Conservation (phyloP, 305 asterid genomes). For the Euphrasia arctica region DNA sequence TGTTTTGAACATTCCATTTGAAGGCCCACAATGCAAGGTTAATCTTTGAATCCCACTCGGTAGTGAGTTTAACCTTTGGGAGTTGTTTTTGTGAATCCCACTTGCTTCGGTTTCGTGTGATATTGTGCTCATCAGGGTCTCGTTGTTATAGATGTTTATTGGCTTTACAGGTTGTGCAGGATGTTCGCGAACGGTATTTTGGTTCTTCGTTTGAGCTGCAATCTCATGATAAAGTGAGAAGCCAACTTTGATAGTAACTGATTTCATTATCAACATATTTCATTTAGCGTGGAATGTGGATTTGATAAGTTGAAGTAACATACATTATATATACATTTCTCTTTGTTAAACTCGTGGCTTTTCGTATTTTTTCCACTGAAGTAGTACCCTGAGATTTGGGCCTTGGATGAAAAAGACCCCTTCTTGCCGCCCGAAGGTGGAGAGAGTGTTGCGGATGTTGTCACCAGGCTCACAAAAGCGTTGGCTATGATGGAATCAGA, state of each 20-base stretch:
- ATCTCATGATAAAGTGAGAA: conserved; percentile 82
- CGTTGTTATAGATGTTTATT: conserved; percentile 11
- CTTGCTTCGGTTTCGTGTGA: conserved; percentile 1
- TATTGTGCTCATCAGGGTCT: conserved; percentile 14
- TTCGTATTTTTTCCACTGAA: conserved; percentile 24
- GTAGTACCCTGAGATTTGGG: conserved; percentile 82
- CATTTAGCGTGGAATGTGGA: neutral
- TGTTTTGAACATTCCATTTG: conserved; percentile 61
- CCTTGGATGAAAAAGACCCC: conserved; percentile 87
- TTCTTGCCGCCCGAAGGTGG: conserved; percentile 88
- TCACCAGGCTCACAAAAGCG: conserved; percentile 69
- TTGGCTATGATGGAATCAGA: conserved; percentile 58
- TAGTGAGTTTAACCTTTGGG: neutral
- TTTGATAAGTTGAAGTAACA: neutral
- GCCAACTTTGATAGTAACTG: conserved; percentile 19
- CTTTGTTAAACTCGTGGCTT: conserved; percentile 19
- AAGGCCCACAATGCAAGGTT: conserved; percentile 81
- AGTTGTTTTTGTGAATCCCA: neutral
- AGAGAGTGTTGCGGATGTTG: conserved; percentile 97
- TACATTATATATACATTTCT: neutral
- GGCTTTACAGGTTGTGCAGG: conserved; percentile 50
- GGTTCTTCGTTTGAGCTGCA: conserved; percentile 71
- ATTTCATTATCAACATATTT: conserved; percentile 20
- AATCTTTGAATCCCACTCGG: conserved; percentile 15
- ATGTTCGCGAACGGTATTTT: conserved; percentile 81